Evolutionary conservation across 495 filamentous ascomycete species (phyloP), one percentile per base, ranked within the genome.

Genomic region (Annulohypoxylon maeteangense): DNA sequence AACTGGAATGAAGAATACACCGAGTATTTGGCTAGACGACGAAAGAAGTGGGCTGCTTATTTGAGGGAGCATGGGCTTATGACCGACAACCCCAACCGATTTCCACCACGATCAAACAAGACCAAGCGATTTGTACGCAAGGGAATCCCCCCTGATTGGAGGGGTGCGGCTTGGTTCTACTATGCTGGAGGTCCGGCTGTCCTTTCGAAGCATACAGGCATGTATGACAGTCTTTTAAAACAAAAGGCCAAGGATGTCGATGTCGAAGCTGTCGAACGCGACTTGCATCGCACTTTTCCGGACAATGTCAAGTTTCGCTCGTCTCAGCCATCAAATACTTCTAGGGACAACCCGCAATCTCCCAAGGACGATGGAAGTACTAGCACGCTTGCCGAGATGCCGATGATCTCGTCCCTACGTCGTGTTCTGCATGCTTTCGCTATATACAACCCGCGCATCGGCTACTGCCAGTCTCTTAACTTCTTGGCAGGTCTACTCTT

Each of bases 401-500:
- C 89, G 7, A 92, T 98, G 71, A 88, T 99, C 27, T 81, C 87
- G 47, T 88, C 93, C 0, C 86, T 99, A 1, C 90, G 95, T 18
- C 89, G 92, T 23, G 93, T 98, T 7, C 86, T 99, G 36, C 90
- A 91, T 71, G 93, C 95, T 7, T 98, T 97, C 78, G 90, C 95
- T 6, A 86, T 97, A 27, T 90, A 97, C 80, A 94, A 92, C 65
- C 94, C 95, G 1, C 85, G 87, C 62, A 92, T 97, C 72, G 95
- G 95, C 18, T 99, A 99, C 76, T 98, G 95, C 63, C 95, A 99
- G 75, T 97, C 93, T 10, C 87, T 99, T 10, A 99, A 99, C 79
- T 99, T 99, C 80, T 86, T 99, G 61, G 93, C 95, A n/a, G 95
- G 94, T 11, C 85, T 98, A 55, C 86, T 99, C n/a, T 89, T 99